Percentiles rank a stretch among this genome's conserved stretches.
Conservation (phyloP, 1,284 basidiomycete genomes). For the Cerioporus squamosus region DNA sequence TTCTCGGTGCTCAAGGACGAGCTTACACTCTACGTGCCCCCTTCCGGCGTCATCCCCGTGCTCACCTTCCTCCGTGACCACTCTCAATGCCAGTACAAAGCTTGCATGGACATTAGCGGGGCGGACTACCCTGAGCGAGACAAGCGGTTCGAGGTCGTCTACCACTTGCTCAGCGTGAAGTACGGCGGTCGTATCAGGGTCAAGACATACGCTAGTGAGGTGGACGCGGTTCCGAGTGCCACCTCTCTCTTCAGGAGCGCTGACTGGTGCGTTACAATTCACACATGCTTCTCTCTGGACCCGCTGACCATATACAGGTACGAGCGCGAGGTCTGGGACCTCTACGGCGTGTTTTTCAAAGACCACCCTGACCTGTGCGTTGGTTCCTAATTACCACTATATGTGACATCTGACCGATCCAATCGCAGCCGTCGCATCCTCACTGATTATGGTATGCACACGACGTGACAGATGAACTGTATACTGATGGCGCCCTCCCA, state of each 20-base stretch:
- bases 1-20: constrained; percentile 99
- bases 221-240: constrained; percentile 91
- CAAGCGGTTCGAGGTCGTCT: constrained; percentile 97
- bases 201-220: constrained; percentile 97
- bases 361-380: constrained; percentile 95
- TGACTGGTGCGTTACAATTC: constrained; percentile 85
- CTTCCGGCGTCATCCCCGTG: constrained; percentile 83
- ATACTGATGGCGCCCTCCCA: constrained; percentile 32
- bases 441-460: constrained; percentile 90
- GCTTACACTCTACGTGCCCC: constrained; percentile 88
- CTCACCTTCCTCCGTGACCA: constrained; percentile 97
- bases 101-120: constrained; percentile 91
- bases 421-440: constrained; percentile 84
- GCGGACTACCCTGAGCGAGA: constrained; percentile 95
- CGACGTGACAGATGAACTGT: neutral
- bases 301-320: constrained; percentile 57
- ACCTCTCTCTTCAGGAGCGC: constrained; percentile 86
- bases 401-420: constrained; percentile 16
- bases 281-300: constrained; percentile 13
- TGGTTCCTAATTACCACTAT: constrained; percentile 20
- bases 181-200: constrained; percentile 86
- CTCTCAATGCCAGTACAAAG: constrained; percentile 94
- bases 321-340: constrained; percentile 98
- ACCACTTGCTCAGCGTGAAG: constrained; percentile 89
- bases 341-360: constrained; percentile 97